Evolutionary conservation across 495 filamentous ascomycete species (phyloP), one percentile per base, ranked within the genome.

Genomic region (Aspergillus steynii): DNA sequence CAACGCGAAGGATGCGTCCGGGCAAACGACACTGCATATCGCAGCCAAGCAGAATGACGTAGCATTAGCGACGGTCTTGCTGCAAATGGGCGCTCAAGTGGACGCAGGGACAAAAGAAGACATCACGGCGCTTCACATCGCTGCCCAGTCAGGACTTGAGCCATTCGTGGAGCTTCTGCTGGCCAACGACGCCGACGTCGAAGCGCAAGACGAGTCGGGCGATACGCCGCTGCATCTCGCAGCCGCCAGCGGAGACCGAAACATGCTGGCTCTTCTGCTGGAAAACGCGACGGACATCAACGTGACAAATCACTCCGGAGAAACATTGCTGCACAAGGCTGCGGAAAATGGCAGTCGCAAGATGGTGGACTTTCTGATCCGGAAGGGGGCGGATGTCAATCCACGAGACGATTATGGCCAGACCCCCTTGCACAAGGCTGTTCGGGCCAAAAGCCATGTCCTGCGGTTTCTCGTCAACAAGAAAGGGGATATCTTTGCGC

Each of bases 271-370:
- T 20, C 29, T 80, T 50, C 58, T 82, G 9, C 66, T 83, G 48
- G 75, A 78, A 3, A 73, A 70, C 25, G 74, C 72, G 3, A 72
- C 74, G 0, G 65, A 82, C 50, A 69, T 82, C 50, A 74, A 83
- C 61, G 68, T 68, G 42, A 61, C 72, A 20, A 68, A 72, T 51
- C 55, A 58, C 14, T 62, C 56, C 14, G 75, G 73, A 1, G 64
- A 73, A 29, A 76, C 74, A 1, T 75, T 77, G n/a, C 64, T 83
- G 34, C 72, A 78, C 29, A 64, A 74, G 50, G 80, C 80, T 5
- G 73, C 74, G 5, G 50, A 67, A 28, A 67, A 67, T 9, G 78
- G 79, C 9, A 62, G 75, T 60, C 56, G 73, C 20, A 70, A 70
- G 9, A 70, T 79, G 56, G 72, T 74, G 29, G 69, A 72, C 49